phyloP scores from a whole-genome alignment of 2,329 filamentous ascomycete genomes.

The Fusarium floridanum region DNA sequence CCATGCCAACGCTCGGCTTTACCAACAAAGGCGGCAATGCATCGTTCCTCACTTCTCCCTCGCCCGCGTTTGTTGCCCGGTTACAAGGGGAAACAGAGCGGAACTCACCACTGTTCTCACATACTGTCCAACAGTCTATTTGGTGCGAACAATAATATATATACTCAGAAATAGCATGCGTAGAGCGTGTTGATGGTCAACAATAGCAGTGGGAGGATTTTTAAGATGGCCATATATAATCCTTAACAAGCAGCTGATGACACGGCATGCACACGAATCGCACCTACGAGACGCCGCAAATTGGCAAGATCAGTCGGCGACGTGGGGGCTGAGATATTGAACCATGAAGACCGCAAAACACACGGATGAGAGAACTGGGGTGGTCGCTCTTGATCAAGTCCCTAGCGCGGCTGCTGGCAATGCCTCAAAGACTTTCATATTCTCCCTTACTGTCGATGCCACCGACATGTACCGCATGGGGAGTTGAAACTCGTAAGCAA shows the following conservation, averaged over 20 bases:
- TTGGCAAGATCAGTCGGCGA: not conserved
- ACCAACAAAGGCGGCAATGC: not conserved
- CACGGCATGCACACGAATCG: not conserved
- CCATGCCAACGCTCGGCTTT: fast-evolving
- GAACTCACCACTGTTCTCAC: not conserved
- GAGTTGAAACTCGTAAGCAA: no score
- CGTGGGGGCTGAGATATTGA: not conserved
- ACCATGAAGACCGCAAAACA: not conserved
- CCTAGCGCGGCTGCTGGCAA: no score
- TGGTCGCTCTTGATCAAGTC: no score
- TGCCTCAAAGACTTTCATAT: no score
- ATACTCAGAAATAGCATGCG: not conserved
- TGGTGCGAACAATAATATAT: not conserved
- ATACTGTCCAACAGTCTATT: not conserved
- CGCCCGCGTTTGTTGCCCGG: not conserved
- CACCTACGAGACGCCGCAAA: not conserved
- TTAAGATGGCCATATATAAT: not conserved
- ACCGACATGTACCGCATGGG: no score
- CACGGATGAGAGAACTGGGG: not conserved
- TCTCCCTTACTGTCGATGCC: no score
- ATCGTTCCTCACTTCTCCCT: not conserved
- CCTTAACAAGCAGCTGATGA: not conserved
- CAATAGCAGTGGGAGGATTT: not conserved
- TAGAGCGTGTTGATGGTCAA: not conserved
- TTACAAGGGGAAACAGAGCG: not conserved